Percentiles rank a stretch among this genome's conserved stretches.
Evolutionary conservation across 2,329 filamentous ascomycete genomes (phyloP).

Genomic region (Trichocomaceae sp.): DNA sequence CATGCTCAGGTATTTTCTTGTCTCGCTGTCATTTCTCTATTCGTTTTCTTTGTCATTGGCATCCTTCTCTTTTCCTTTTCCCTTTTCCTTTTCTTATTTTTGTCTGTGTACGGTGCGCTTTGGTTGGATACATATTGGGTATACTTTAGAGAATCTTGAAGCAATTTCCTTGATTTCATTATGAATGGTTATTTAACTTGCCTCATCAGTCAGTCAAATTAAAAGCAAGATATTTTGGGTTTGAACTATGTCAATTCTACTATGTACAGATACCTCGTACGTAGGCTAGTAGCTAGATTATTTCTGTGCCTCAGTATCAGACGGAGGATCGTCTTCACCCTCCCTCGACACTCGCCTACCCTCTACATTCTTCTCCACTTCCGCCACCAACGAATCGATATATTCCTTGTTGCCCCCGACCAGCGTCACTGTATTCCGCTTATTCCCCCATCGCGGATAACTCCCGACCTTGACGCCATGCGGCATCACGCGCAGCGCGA

Average conservation of each 20-base stretch:
- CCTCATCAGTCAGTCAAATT: constrained; percentile 1
- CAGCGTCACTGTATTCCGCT: constrained; percentile 80
- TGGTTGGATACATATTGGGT: constrained; percentile 14
- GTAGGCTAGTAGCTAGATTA: neutral
- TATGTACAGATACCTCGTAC: too few relatives aligned
- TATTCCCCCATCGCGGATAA: constrained; percentile 88
- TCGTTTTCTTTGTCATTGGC: constrained; percentile 7
- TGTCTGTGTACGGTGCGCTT: constrained; percentile 6
- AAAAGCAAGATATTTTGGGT: constrained; percentile 2
- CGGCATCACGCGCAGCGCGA: constrained; percentile 65
- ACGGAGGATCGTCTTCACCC: constrained; percentile 58
- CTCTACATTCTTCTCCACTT: constrained; percentile 70
- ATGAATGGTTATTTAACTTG: constrained; percentile 1
- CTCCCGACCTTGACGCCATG: constrained; percentile 88
- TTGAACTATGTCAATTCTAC: too few relatives aligned
- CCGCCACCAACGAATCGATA: constrained; percentile 69
- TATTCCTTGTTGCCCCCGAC: constrained; percentile 69
- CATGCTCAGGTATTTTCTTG: constrained; percentile 16
- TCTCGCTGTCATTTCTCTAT: neutral
- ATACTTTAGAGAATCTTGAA: constrained; percentile 15
- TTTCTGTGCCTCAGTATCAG: constrained; percentile 18
- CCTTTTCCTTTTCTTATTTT: constrained; percentile 1
- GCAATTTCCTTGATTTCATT: constrained; percentile 9
- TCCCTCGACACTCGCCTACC: constrained; percentile 65
- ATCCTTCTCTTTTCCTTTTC: constrained; percentile 7